Evolutionary conservation across 768 basidiomycete species (phyloP), one percentile per base, ranked within the genome.

Genomic region (Boletus reticuloceps): DNA sequence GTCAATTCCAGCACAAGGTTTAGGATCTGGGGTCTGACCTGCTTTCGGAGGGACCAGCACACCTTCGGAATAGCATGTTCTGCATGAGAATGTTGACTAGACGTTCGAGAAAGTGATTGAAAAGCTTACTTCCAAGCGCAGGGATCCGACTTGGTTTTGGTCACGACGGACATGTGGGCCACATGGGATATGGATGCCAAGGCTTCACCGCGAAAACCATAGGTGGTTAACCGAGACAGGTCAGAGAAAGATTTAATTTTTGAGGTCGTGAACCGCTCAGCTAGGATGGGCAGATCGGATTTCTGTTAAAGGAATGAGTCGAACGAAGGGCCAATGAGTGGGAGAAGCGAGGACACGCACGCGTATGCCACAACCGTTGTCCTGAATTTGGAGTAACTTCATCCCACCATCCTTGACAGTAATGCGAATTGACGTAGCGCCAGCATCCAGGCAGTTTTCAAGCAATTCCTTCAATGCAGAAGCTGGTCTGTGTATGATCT

Each of bases 141-240:
- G 3, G 78, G 72, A 39, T 94, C 92, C 0, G 75, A 64, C 66
- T 83, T 89, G 0, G 89, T 93, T 75, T 98, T 98, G 6, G 94
- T 97, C n/a, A 90, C 74, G 11, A 98, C 89, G 17, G 85, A 84
- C 52, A 99, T 77, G 68, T 89, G 90, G 1, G 94, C 86, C 39
- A 96, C 92, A 72, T 97, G 94, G 6, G 93, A 95, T 55, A 99
- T 92, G 13, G 93, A 95, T 3, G 96, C 97, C 46, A 99, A 74
- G 0, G 97, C 97, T 74, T 99, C 97, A 29, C 97, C 96, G 49
- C 97, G 83, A 71, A 99, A 99, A 1, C 97, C 97, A 69, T 98
- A 98, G 0, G 96, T 98, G 3, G 82, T 79, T 36, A 99, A 78
- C n/a, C 77, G 78, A 34, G 85, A 83, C 51, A 99, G 70, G 66